Percentiles rank a stretch among this genome's conserved stretches.
Evolutionary conservation across 441 rosid species (phyloP).

Genomic region (Erodium trifolium): DNA sequence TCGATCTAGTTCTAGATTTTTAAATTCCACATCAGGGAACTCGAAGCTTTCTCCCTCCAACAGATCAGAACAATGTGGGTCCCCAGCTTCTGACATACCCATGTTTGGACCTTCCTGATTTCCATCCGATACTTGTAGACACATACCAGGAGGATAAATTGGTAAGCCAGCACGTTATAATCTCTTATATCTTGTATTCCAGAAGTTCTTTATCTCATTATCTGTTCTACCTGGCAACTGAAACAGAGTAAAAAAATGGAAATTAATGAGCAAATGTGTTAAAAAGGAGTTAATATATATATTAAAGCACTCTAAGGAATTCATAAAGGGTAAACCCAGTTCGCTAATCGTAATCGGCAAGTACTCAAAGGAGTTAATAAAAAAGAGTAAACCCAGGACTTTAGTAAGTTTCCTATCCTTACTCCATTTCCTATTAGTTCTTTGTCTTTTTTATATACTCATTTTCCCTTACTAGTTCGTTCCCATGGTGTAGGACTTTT

Average conservation of each 20-base stretch:
- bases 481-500: too few relatives aligned
- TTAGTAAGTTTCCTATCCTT: too few relatives aligned
- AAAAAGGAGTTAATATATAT: too few relatives aligned
- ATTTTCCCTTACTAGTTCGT: too few relatives aligned
- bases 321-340: too few relatives aligned
- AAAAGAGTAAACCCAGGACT: too few relatives aligned
- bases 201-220: slow-evolving; percentile 28
- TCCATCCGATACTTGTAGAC: neutral
- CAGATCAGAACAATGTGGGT: slow-evolving; percentile 12
- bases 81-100: slow-evolving; percentile 13
- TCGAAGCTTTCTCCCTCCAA: slow-evolving; percentile 9
- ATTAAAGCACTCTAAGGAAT: too few relatives aligned
- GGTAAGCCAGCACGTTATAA: slow-evolving; percentile 21
- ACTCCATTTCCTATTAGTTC: too few relatives aligned
- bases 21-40: slow-evolving; percentile 20
- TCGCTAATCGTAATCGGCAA: too few relatives aligned
- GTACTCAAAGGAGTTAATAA: too few relatives aligned
- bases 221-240: slow-evolving; percentile 27
- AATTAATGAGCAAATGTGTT: neutral
- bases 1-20: slow-evolving; percentile 16
- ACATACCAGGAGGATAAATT: slow-evolving; percentile 21
- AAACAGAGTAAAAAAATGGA: neutral
- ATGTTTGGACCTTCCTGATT: slow-evolving; percentile 15
- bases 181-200: slow-evolving; percentile 25
- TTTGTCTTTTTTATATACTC: too few relatives aligned